Base-by-base conservation (phyloP, 2,329 filamentous ascomycete genomes). In the Seiridium cupressi region DNA sequence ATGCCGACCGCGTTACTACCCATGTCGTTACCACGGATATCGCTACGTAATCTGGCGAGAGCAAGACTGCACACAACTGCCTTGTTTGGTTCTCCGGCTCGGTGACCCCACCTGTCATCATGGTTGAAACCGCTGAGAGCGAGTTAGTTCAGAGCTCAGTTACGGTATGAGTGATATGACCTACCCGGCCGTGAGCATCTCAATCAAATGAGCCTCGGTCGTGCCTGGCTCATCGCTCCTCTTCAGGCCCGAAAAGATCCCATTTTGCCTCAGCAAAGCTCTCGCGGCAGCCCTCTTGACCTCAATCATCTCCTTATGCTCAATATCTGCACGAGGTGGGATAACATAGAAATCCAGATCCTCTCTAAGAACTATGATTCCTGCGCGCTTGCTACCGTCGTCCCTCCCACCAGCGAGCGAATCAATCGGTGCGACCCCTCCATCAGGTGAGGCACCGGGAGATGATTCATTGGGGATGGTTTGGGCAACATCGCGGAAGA, bases 101-200 rank as follows among this genome's bases (percentile, higher is more conserved):
- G 90, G 75, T 99, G 94, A 40, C 95, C 95, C 95, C 95, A 99
- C 64, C 81, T 84, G 73, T 99, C 95, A 65, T 97, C 91, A 70
- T 96, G 92, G 73, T 98, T 93, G 79, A 99, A 99, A 44, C 95
- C 95, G 67, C 95, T 98, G 67, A 8, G 51, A 54, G 5, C 51
- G 55, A 59, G 66, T 69, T 57, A 65, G 68, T 55, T 55, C 9
- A 51, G 48, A n/a, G 5, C 51, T 40, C 11, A 55, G 48, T 46
- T 34, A 53, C 4, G n/a, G n/a, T 31, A 9, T 26, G 8, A 3
- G 44, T 26, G 3, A 31, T 47, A 34, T 55, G 8, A 80, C 89
- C 78, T 82, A 98, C 94, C 94, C 95, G 72, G 95, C 95, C 58
- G 95, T 99, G 76, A 99, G 78, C 95, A 99, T 99, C 80, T 99